These are phyloP conservation scores for Punica granatum DNA, from an alignment of 345 rosid genomes.

Conservation along the genomic window DNA sequence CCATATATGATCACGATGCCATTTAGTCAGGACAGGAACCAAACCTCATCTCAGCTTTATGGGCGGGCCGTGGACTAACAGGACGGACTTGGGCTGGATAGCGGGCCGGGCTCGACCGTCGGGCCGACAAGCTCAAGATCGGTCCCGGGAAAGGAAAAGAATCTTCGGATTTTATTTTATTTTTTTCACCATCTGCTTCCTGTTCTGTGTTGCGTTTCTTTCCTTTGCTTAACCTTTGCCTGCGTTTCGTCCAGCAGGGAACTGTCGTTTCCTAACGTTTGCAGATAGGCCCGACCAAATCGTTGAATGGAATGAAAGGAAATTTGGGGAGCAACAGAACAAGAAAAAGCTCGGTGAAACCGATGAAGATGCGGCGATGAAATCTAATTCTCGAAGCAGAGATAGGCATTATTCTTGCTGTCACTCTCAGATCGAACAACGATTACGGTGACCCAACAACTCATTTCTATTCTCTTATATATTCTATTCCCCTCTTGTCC, in stretches of 20 bases:
- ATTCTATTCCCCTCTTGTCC: conserved; percentile 21
- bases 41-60: not conserved
- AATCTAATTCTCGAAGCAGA: not conserved
- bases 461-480: not conserved
- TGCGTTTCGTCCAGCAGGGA: not conserved
- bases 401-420: conserved; percentile 4
- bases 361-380: conserved; percentile 10
- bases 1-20: no score
- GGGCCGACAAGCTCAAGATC: no score
- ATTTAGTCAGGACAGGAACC: not conserved
- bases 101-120: no score
- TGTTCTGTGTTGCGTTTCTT: no score
- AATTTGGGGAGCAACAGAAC: not conserved
- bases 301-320: not conserved
- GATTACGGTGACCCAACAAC: not conserved
- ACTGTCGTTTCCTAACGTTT: not conserved
- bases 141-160: no score
- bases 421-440: conserved; percentile 9
- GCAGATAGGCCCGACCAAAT: not conserved
- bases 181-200: not conserved
- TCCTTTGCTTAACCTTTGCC: not conserved
- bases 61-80: no score
- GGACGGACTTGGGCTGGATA: no score
- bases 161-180: not conserved
- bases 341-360: not conserved